Evolutionary conservation across 2,329 filamentous ascomycete genomes (phyloP), one percentile per base, ranked within the genome.

Genomic region (Fusarium buxicola): DNA sequence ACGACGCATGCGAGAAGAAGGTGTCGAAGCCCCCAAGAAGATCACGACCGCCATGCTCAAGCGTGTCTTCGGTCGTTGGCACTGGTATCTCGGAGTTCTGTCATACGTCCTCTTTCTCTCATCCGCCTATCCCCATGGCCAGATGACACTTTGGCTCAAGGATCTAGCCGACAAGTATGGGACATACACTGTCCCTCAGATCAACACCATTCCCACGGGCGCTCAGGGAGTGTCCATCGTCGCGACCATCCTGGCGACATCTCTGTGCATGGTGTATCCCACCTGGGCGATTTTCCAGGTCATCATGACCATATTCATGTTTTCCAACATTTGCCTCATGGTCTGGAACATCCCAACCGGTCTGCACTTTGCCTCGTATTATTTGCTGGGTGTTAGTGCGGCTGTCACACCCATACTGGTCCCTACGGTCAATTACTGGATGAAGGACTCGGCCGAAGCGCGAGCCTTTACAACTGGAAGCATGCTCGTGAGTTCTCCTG

Each of bases 81-180:
- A 72, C 40, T 71, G 68, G 21, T 72, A 72, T 32, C 50, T 73
- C n/a, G 62, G 63, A 12, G 63, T 72, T 0, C 8, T 32, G 1
- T 65, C 69, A 1, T 72, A 72, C 21, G 61, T 72, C 25, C 63
- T 21, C 21, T 21, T 21, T 21, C 21, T 21, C 21, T 21, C 21
- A 6, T 21, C 21, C 21, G 21, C 21, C 21, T 21, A 21, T 21
- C 21, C 21, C 4, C 21, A 21, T 11, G 70, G 68, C 18, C 68
- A 73, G 43, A 72, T 73, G 70, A 58, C 50, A 3, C 39, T 72
- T 39, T 73, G 70, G 70, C 53, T 72, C 30, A 72, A 70, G 30
- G 43, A 44, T 3, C 6, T 7, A n/a, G 12, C 45, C 24, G 1
- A 58, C 30, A 9, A 11, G 15, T 55, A 48, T 5, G 68, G 61